Evolutionary conservation across 2,329 filamentous ascomycete genomes (phyloP), one percentile per base, ranked within the genome.

Genomic region (Aureobasidium sp.): DNA sequence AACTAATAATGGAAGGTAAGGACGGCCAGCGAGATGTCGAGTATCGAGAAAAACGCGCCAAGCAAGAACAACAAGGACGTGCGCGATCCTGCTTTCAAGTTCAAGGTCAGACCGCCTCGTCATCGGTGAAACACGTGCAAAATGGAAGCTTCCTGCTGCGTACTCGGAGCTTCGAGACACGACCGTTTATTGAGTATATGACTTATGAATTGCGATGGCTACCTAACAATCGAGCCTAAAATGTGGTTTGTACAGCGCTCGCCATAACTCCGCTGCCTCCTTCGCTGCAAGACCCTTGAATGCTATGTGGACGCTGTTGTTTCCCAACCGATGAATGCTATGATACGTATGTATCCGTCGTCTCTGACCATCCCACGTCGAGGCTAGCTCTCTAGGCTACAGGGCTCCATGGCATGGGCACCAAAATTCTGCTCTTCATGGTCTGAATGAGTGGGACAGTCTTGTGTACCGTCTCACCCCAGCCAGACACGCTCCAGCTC

Each of bases 401-500:
- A 4, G 94, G 92, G 65, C 91, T 96, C 94, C 94, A 99, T 9
- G 91, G 89, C 88, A 97, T 92, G 13, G 94, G 91, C 64, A 97
- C 87, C 72, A 99, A 75, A 69, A 99, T 91, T 69, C 90, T 84
- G 72, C 91, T 96, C 83, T 94, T 91, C 94, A 99, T 99, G 62
- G 81, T 86, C 79, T 97, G 92, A 69, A 99, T 99, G 66, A 99
- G 82, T 36, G 94, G 94, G 49, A 99, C 94, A 1, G 94, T 99
- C 83, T 96, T 97, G 81, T 99, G 94, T 41, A 97, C 94, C 29
- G 93, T 97, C 71, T 97, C 90, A 58, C 89, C 91, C 94, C 94
- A 99, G 49, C 94, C 94, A 72, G 96, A 89, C 44, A 96, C 85
- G 66, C 86, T 85, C 94, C 94, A 99, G 74, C 92, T 97, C 81